Base-by-base conservation (phyloP, 2,329 filamentous ascomycete genomes). In the Pseudocercospora fijiensis region DNA sequence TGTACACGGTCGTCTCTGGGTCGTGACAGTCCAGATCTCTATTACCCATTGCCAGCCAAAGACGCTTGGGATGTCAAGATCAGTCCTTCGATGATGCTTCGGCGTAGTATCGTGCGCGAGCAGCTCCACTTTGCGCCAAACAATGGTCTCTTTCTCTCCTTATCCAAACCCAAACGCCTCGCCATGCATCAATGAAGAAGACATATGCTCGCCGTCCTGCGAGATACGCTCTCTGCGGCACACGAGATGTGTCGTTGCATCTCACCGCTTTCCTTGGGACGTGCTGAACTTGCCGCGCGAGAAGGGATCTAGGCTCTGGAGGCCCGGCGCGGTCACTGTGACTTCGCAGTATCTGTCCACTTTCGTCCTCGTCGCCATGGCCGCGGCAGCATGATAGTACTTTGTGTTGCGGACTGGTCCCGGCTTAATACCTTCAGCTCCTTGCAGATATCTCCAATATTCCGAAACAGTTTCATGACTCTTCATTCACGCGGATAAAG, bases 401-500 rank as follows among this genome's bases (percentile, higher is more conserved):
- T 37, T 53, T 28, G 37, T 41, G 16, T 11, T 26, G 28, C 53
- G 53, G 28, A 56, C 28, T 37, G 53, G 53, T 33, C 27, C 53
- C 53, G 53, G n/a, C 27, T 22, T 18, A 18, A 30, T 18, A 37
- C 28, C 20, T 37, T 26, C 28, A 33, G 53, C 53, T 41, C 28
- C 28, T 56, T 41, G 30, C 53, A 41, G 18, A 56, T 33, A 24
- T 56, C 8, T 56, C 27, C 30, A 41, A 55, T 11, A n/a, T 43
- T 20, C 33, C 10, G 26, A 52, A 57, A 16, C 30, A 16, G 11
- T 33, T 58, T 68, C 66, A 68, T 60, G 61, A 56, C 62, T 74
- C 75, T 51, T 73, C 74, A 64, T 75, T 71, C 41, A 71, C 69
- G 33, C 72, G 69, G 56, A 87, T 86, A 77, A 88, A 88, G 76